Conservation (phyloP, 768 basidiomycete genomes). For the Hortiboletus flavorubellus region DNA sequence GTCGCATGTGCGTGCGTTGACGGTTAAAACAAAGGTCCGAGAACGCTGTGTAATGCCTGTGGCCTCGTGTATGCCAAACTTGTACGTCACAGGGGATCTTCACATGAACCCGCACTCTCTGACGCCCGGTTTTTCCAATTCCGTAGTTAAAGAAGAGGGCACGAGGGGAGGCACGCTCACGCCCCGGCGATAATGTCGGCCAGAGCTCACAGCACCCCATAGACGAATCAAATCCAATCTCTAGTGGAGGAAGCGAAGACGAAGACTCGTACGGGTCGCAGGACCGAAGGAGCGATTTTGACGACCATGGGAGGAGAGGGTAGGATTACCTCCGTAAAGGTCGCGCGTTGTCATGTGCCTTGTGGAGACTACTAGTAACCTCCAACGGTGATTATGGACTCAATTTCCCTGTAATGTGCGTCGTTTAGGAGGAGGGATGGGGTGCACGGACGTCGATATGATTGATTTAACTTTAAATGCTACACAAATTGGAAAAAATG, state of each 20-base stretch:
- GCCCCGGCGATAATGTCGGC: slow-evolving; percentile 24
- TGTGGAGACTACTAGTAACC: slow-evolving; percentile 5
- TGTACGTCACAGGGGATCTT: slow-evolving; percentile 45
- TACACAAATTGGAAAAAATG: slow-evolving; percentile 9
- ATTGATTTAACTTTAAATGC: slow-evolving; percentile 13
- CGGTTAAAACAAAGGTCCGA: slow-evolving; percentile 51
- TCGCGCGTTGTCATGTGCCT: slow-evolving; percentile 19
- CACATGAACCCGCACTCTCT: slow-evolving; percentile 17
- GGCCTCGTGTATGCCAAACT: slow-evolving; percentile 86
- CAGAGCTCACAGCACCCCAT: slow-evolving; percentile 29
- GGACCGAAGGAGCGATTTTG: slow-evolving; percentile 34
- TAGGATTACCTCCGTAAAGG: slow-evolving; percentile 23
- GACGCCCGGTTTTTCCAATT: slow-evolving; percentile 18
- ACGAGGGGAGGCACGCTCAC: slow-evolving; percentile 31
- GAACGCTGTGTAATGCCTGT: slow-evolving; percentile 83
- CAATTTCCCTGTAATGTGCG: slow-evolving; percentile 16
- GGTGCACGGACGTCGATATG: neutral
- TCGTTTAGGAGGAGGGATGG: slow-evolving; percentile 1
- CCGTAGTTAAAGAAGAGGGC: slow-evolving; percentile 33
- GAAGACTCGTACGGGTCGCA: slow-evolving; percentile 34
- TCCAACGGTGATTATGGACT: slow-evolving; percentile 18
- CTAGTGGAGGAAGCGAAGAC: slow-evolving; percentile 34
- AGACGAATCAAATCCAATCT: slow-evolving; percentile 24
- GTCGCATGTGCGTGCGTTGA: slow-evolving; percentile 25
- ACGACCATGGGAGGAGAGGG: slow-evolving; percentile 33